A percentile compares a stretch with the other conserved stretches of the same genome.
phyloP scores from a whole-genome alignment of 352 stramenopile species.

The Globisporangium uncinulatum region DNA sequence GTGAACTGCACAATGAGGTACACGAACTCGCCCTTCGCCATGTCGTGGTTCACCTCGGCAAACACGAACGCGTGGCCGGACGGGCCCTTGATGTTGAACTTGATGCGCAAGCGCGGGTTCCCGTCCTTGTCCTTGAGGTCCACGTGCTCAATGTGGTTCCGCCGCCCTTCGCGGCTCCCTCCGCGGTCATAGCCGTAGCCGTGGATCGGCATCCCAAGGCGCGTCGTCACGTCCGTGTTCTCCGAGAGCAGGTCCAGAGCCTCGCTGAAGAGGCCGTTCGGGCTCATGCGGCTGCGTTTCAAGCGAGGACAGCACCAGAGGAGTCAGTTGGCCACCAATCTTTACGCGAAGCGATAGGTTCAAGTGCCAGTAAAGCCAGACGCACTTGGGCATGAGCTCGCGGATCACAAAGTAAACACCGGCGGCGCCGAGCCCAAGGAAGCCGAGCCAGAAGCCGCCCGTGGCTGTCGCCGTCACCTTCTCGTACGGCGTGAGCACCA shows the following conservation, averaged over 20 bases:
- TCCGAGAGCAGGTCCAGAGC: constrained; percentile 66
- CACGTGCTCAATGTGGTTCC: constrained; percentile 95
- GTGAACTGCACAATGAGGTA: constrained; percentile 95
- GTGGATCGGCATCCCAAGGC: constrained; percentile 88
- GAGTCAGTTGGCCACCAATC: too few species aligned
- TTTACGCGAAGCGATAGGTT: not conserved
- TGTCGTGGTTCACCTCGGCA: constrained; percentile 89
- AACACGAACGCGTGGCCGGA: constrained; percentile 89
- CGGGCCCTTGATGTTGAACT: constrained; percentile 94
- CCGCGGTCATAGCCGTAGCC: constrained; percentile 93
- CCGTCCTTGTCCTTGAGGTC: constrained; percentile 88
- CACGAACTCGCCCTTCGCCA: constrained; percentile 93
- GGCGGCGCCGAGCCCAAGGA: constrained; percentile 74
- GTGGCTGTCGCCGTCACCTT: constrained; percentile 90
- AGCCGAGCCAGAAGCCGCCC: constrained; percentile 84
- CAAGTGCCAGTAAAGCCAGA: constrained; percentile 1
- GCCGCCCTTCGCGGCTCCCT: constrained; percentile 88
- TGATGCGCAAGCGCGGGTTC: constrained; percentile 79
- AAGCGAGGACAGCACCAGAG: not conserved
- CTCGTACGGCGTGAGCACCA: constrained; percentile 91
- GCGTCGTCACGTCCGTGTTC: constrained; percentile 67
- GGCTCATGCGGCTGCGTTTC: constrained; percentile 62
- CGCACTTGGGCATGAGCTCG: constrained; percentile 88
- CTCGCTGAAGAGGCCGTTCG: constrained; percentile 78
- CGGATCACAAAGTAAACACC: constrained; percentile 92